Base-by-base conservation (phyloP, 78 protist genomes). In the Dictyostelium purpureum region DNA sequence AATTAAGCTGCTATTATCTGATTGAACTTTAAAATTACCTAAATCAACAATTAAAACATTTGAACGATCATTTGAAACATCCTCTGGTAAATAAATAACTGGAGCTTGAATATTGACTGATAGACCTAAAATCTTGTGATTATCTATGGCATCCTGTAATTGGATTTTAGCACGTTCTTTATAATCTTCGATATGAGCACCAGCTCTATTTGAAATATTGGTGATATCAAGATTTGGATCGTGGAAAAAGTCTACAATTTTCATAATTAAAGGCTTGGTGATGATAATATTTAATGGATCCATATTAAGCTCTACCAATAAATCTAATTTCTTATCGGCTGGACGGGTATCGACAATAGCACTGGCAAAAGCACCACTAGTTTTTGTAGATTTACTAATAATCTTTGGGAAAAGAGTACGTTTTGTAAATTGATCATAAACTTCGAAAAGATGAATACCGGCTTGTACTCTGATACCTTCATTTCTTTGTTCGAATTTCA, bases 81-180 rank as follows among this genome's bases (percentile, higher is more conserved):
- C 77, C 40, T 85, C 92, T 52, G 94, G 94, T 18, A 88, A 6
- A 33, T 77, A 47, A n/a, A 88, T 70, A 12, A 77, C 87, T 38
- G 94, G 94, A 1, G 94, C 94, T 4, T 88, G 89, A 49, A 88
- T 78, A 14, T 79, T 78, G 0, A 88, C 94, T 10, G 42, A 45
- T 24, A 88, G 67, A 11, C 65, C 94, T 35, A 88, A 40, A 4
- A 79, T 78, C 67, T 88, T 88, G 74, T 88, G 94, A n/a, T 45
- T 61, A 24, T 77, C 89, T 4, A 78, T 49, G 21, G 94, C 94
- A 26, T 79, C 88, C 49, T 88, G 89, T 31, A 88, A 26, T 37
- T 88, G 94, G 21, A 77, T 33, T 40, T 78, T 88, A 1, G 94
- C 77, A 5, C 63, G 59, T 42, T 88, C 88, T 6, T 67, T 78